Base-by-base conservation (phyloP, 768 basidiomycete species). In the Kwoniella europaea region DNA sequence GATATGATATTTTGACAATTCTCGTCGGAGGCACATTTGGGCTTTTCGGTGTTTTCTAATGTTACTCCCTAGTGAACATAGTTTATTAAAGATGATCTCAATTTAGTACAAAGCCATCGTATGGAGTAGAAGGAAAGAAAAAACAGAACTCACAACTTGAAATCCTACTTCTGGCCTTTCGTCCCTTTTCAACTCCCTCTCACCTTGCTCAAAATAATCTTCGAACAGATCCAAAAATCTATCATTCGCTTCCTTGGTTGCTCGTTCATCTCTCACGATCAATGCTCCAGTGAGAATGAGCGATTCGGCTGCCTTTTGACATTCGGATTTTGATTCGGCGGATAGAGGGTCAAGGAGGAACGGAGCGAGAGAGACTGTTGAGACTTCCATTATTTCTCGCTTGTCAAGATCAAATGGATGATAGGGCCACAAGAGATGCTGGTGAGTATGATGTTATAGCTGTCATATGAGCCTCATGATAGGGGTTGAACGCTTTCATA, bases 21-120 rank as follows among this genome's bases (percentile, higher is more conserved):
- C 59, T 91, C 90, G 78, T 94, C 88, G 2, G 79, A 79, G 15
- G 76, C 75, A 75, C 85, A 86, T 65, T 84, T 84, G 5, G 85
- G 85, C 89, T 92, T 93, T 85, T 97, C 95, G 2, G 94, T 98
- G 82, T 95, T 94, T 84, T 95, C 93, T n/a, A 96, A 88, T 4
- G 94, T 97, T 4, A 94, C 93, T 2, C 95, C 94, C 90, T 83
- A 71, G 4, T 35, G 1, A 9, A 35, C 6, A 6, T 7, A 9
- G 4, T 35, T 6, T 9, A 9, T 35, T 4, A 35, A 35, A 35
- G 5, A 35, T 35, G 6, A 35, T 35, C 7, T 7, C 35, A 35
- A 35, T 35, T 35, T 6, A 35, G 35, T 4, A 35, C 5, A 35
- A 35, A 35, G 4, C 5, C 35, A 35, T 35, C 35, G 3, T 35